Percentiles rank a stretch among this genome's conserved stretches.
Evolutionary conservation across 2,329 filamentous ascomycete species (phyloP).

Genomic region (Epichloe coenophiala): DNA sequence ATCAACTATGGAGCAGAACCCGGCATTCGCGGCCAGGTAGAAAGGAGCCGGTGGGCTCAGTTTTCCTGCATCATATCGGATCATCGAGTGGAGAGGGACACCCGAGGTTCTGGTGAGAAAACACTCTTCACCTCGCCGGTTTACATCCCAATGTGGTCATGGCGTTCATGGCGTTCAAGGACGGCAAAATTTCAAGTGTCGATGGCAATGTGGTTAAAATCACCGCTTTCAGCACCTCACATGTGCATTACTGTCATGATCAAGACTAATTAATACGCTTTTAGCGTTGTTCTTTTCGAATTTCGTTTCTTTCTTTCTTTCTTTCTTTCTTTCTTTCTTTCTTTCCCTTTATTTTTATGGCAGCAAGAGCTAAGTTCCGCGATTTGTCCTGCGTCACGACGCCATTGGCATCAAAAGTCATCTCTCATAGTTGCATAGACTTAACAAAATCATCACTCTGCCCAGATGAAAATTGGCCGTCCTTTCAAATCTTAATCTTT

Average conservation of each 20-base stretch:
- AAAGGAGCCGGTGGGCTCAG: neutral
- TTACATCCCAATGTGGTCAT: neutral
- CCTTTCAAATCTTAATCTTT: slow-evolving; percentile 1
- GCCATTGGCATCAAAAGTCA: neutral
- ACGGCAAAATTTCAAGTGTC: neutral
- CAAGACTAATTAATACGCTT: neutral
- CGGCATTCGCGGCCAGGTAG: slow-evolving; percentile 43
- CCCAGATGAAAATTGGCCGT: neutral
- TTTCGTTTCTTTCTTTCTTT: neutral
- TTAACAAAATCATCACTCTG: neutral
- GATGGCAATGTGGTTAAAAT: neutral
- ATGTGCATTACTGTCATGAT: neutral
- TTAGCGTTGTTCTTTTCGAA: neutral
- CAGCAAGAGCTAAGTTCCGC: neutral
- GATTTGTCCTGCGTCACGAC: neutral
- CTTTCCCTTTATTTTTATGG: too few relatives aligned
- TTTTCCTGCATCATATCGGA: neutral
- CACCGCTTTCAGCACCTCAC: neutral
- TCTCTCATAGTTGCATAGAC: slow-evolving; percentile 1
- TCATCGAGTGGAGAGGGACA: too few relatives aligned
- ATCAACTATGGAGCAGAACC: slow-evolving; percentile 78
- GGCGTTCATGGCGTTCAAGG: slow-evolving; percentile 1
- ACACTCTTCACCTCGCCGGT: too few relatives aligned
- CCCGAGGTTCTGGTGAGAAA: too few relatives aligned
- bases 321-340: too few relatives aligned